phyloP scores from a whole-genome alignment of 768 basidiomycete genomes.

The Termitomyces sp. region DNA sequence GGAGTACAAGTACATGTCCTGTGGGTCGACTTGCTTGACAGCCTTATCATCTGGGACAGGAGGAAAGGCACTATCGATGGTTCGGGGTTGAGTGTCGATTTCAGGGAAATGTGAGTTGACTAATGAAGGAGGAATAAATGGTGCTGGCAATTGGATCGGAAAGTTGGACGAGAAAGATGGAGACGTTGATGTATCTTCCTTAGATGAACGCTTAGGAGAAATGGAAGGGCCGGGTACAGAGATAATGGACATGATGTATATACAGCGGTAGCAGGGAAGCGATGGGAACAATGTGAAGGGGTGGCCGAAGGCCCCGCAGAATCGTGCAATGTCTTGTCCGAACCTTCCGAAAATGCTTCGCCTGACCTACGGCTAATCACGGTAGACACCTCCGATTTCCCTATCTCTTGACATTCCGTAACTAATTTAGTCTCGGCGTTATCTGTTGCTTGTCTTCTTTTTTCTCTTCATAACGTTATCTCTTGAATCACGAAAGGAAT shows the following conservation, averaged over 20 bases:
- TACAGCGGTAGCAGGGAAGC: neutral
- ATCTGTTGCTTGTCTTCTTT: neutral
- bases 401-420: too few species aligned
- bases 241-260: neutral
- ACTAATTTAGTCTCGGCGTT: neutral
- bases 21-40: constrained; percentile 1
- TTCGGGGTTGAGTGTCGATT: neutral
- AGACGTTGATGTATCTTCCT: neutral
- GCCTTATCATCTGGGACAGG: constrained; percentile 3
- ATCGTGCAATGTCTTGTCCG: neutral
- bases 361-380: neutral
- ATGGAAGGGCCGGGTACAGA: neutral
- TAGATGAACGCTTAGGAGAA: neutral
- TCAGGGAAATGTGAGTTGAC: neutral
- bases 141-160: neutral
- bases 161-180: neutral
- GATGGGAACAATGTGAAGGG: neutral
- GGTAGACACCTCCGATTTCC: neutral
- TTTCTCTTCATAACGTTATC: neutral
- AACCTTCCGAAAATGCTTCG: neutral
- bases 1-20: neutral
- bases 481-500: too few species aligned
- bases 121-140: constrained; percentile 6
- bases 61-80: neutral
- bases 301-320: neutral